Evolutionary conservation across 1,284 basidiomycete genomes (phyloP).

Genomic region (Ceratobasidium papillatum): DNA sequence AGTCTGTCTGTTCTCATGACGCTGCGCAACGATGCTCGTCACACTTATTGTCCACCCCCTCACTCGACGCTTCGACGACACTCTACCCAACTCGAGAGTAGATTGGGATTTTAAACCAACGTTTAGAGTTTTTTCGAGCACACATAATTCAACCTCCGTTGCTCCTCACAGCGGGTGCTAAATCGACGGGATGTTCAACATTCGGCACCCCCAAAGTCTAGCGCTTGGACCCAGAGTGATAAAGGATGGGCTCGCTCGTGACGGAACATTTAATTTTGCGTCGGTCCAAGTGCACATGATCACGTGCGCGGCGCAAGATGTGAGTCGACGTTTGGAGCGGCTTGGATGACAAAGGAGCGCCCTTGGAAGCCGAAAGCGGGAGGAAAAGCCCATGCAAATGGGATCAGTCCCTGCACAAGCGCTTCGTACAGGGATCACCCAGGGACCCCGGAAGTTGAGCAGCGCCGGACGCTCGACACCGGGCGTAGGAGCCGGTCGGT

Average conservation of each 20-base stretch:
- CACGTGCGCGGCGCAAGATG: conserved; percentile 30
- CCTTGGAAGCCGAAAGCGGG: background rate
- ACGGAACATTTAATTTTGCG: background rate
- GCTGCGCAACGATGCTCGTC: no score
- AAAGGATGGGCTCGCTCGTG: no score
- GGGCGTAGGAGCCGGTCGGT: conserved; percentile 17
- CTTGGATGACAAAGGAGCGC: conserved; percentile 12
- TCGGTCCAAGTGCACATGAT: background rate
- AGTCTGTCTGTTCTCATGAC: no score
- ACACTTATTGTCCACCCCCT: no score
- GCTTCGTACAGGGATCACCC: conserved; percentile 6
- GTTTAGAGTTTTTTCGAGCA: no score
- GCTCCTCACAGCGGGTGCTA: no score
- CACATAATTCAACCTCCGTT: background rate
- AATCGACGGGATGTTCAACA: no score
- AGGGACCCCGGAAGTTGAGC: background rate
- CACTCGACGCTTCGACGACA: no score
- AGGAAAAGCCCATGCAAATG: conserved; percentile 13
- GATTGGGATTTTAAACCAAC: no score
- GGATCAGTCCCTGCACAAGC: background rate
- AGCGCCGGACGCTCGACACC: conserved; percentile 5
- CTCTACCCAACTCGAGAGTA: no score
- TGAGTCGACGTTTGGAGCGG: conserved; percentile 14
- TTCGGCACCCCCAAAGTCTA: background rate
- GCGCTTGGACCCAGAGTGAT: background rate